A percentile compares a stretch with the other conserved stretches of the same genome.
These are phyloP conservation scores for Solanum tarijense DNA, from an alignment of 257 asterid genomes.

Conservation along the genomic window DNA sequence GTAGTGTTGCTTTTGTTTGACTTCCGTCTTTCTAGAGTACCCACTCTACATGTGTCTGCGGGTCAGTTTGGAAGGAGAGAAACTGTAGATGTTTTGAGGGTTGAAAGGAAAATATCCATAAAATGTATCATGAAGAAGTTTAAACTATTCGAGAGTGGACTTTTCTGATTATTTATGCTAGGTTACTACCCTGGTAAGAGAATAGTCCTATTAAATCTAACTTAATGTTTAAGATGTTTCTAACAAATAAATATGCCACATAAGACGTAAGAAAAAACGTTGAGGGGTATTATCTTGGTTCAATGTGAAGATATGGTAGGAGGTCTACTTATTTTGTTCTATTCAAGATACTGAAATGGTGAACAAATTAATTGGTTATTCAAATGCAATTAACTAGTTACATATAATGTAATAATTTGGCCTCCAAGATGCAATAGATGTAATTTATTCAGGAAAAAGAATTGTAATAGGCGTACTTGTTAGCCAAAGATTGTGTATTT, in stretches of 20 bases:
- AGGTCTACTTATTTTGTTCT: background rate
- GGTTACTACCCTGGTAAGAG: background rate
- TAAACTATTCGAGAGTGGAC: background rate
- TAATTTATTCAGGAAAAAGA: background rate
- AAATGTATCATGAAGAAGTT: background rate
- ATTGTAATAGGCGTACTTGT: background rate
- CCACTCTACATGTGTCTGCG: background rate
- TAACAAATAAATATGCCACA: background rate
- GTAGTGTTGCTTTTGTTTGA: background rate
- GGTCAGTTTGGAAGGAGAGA: background rate
- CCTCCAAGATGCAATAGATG: background rate
- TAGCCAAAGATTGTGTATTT: background rate
- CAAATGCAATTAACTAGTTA: background rate
- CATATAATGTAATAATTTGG: background rate
- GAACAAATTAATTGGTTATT: background rate
- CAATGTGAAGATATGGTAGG: background rate
- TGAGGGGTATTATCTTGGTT: background rate
- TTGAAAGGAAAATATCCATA: background rate
- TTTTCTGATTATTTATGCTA: background rate
- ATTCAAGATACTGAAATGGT: background rate
- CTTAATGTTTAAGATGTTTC: background rate
- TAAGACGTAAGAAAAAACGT: background rate
- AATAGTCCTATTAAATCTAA: background rate
- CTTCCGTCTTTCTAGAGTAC: background rate
- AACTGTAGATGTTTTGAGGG: background rate